Conservation (phyloP, 495 filamentous ascomycete genomes). For the Xylaria acuta region DNA sequence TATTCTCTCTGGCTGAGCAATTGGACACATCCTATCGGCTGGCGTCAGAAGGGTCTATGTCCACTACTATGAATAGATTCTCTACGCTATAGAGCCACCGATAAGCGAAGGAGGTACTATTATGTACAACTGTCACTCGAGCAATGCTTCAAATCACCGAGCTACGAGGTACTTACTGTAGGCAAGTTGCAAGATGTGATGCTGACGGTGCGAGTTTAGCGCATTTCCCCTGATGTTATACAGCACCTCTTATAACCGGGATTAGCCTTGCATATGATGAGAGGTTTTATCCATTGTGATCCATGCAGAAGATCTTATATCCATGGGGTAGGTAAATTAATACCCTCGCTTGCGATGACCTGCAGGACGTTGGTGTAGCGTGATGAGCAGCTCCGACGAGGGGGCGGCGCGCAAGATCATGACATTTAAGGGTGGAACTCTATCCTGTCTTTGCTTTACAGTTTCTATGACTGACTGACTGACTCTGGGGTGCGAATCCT, state of each 20-base stretch:
- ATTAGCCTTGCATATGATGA: background rate
- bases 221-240: constrained; percentile 5
- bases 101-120: background rate
- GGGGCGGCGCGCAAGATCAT: constrained; percentile 5
- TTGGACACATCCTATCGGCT: background rate
- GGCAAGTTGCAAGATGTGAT: background rate
- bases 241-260: constrained; percentile 1
- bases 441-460: background rate
- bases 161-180: background rate
- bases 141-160: background rate
- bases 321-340: constrained; percentile 22
- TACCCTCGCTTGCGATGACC: constrained; percentile 19
- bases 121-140: background rate
- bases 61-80: background rate
- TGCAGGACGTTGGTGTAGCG: constrained; percentile 20
- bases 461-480: background rate
- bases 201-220: constrained; percentile 16
- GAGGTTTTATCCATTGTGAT: constrained; percentile 1
- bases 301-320: constrained; percentile 25
- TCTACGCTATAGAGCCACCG: background rate
- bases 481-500: background rate
- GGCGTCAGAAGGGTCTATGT: background rate
- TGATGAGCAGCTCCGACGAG: constrained; percentile 9
- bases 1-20: background rate
- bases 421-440: background rate